Evolutionary conservation across 202 grass and related monocot species (phyloP).

Genomic region (Musa balbisiana): DNA sequence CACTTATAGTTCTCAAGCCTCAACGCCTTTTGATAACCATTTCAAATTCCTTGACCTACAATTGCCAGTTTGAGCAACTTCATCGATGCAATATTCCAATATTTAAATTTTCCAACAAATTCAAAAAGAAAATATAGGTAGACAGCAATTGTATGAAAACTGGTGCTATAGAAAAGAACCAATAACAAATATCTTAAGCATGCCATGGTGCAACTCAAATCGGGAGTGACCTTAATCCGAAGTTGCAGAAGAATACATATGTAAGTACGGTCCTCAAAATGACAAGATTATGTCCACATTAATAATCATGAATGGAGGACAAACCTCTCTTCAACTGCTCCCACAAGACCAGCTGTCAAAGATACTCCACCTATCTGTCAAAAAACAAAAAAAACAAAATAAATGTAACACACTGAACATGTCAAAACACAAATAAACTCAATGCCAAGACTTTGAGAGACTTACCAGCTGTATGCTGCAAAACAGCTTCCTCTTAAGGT

Average conservation of each 20-base stretch:
- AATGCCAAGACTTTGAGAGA: slow-evolving; percentile 7
- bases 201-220: background rate
- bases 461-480: slow-evolving; percentile 93
- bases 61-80: background rate
- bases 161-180: background rate
- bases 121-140: background rate
- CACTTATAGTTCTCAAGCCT: too few species aligned
- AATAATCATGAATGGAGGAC: background rate
- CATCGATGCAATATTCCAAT: background rate
- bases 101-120: too few species aligned
- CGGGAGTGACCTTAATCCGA: background rate
- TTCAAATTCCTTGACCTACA: background rate
- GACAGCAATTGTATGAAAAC: background rate
- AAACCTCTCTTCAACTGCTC: slow-evolving; percentile 83
- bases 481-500: slow-evolving; percentile 94
- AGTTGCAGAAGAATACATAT: background rate
- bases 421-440: slow-evolving; percentile 3
- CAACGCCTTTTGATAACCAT: background rate
- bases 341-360: slow-evolving; percentile 66
- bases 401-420: slow-evolving; percentile 9
- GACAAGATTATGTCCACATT: background rate
- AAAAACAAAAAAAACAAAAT: background rate
- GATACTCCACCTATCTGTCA: slow-evolving; percentile 80
- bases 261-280: background rate
- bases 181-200: background rate